Conservation (phyloP, 495 filamentous ascomycete genomes). For the Friedmanniomyces simplex region DNA sequence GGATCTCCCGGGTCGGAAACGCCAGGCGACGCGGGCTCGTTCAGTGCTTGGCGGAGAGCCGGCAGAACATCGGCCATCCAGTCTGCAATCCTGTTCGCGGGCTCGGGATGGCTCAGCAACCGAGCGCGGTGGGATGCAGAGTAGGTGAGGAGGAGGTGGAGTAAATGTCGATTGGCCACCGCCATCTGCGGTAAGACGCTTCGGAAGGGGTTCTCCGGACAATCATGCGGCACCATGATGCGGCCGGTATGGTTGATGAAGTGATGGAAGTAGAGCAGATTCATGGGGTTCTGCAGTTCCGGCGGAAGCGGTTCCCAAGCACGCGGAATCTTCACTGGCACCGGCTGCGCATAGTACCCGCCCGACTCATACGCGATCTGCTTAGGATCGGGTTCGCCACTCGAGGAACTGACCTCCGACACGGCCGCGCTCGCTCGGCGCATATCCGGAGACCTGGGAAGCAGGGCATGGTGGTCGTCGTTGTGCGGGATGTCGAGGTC, state of each 20-base stretch:
- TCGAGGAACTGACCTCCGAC: constrained; percentile 14
- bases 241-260: constrained; percentile 70
- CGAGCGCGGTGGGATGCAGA: constrained; percentile 74
- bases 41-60: constrained; percentile 55
- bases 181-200: constrained; percentile 64
- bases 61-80: constrained; percentile 76
- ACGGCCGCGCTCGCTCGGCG: constrained; percentile 14
- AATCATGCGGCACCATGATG: constrained; percentile 67
- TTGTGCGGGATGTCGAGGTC: constrained; percentile 61
- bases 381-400: constrained; percentile 22
- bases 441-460: constrained; percentile 27
- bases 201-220: constrained; percentile 62
- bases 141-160: constrained; percentile 72
- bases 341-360: constrained; percentile 60
- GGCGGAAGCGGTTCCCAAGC: constrained; percentile 50
- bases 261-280: constrained; percentile 66
- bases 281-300: constrained; percentile 61
- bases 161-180: constrained; percentile 53
- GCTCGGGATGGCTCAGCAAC: constrained; percentile 63
- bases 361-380: constrained; percentile 43
- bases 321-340: constrained; percentile 56
- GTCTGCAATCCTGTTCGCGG: constrained; percentile 62
- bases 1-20: constrained; percentile 12
- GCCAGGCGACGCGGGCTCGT: constrained; percentile 36
- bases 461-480: constrained; percentile 43